These are phyloP conservation scores for Leptographium galeiforme DNA, from an alignment of 2,329 filamentous ascomycete species.

Conservation along the genomic window DNA sequence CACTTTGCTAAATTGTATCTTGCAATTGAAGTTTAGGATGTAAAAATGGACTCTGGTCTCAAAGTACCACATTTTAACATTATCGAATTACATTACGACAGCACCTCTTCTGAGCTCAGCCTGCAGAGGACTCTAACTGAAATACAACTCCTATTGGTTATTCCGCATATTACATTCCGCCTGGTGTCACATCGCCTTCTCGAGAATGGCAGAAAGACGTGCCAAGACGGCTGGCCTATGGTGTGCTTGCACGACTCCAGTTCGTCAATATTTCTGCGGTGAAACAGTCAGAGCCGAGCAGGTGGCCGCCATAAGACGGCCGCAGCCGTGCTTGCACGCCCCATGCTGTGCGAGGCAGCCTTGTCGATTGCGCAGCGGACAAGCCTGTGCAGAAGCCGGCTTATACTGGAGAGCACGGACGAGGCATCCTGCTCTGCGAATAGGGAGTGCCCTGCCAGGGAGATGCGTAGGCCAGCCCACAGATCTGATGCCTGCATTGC, in stretches of 20 bases:
- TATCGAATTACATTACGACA: no score
- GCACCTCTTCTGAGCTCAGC: no score
- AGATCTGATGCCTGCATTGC: no score
- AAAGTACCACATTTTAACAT: no score
- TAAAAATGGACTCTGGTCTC: no score
- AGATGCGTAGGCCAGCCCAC: no score
- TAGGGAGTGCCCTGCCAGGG: no score
- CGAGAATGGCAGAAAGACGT: neutral
- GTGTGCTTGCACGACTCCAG: neutral
- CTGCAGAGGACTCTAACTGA: no score
- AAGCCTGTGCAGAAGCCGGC: neutral
- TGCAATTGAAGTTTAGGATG: no score
- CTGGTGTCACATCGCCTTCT: neutral
- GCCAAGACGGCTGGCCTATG: no score
- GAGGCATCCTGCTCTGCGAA: neutral
- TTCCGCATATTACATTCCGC: no score
- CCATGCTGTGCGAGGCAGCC: neutral
- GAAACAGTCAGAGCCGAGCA: neutral
- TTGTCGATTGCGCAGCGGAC: neutral
- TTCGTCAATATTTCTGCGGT: neutral
- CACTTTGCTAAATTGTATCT: no score
- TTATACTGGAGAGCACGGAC: neutral
- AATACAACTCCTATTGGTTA: neutral
- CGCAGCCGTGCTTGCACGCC: neutral
- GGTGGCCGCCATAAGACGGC: neutral